Conservation (phyloP, 1,284 basidiomycete species). For the Quambalaria eucalypti region DNA sequence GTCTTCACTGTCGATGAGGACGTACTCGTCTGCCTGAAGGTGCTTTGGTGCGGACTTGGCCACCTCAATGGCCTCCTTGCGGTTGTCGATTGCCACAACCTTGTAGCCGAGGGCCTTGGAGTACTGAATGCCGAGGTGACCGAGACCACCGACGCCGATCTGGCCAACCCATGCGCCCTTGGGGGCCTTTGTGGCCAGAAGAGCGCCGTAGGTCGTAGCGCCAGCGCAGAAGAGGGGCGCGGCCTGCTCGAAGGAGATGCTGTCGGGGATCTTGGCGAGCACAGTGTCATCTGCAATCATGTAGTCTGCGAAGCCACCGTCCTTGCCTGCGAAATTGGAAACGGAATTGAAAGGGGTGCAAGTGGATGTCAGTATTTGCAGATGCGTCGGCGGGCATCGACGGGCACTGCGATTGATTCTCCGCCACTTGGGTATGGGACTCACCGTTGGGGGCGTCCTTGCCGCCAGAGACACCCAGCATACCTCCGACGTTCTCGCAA, state of each 20-base stretch:
- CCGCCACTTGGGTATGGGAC: no score
- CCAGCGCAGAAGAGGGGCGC: conserved; percentile 14
- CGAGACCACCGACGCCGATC: conserved; percentile 9
- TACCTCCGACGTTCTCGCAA: conserved; percentile 12
- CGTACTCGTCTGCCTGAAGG: conserved; percentile 30
- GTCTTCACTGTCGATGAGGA: conserved; percentile 23
- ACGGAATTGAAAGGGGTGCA: no score
- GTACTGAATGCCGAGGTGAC: conserved; percentile 12
- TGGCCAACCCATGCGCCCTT: conserved; percentile 6
- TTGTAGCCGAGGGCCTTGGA: conserved; percentile 11
- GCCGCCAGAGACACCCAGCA: conserved; percentile 8
- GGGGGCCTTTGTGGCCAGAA: conserved; percentile 4
- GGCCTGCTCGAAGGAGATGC: conserved; percentile 6
- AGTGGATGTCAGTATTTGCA: no score
- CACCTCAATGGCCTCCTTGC: conserved; percentile 12
- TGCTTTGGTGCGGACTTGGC: conserved; percentile 16
- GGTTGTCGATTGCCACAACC: conserved; percentile 31
- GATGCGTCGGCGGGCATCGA: no score
- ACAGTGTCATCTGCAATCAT: conserved; percentile 8
- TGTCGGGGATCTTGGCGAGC: conserved; percentile 6
- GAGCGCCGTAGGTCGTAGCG: conserved; percentile 11
- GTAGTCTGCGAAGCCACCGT: conserved; percentile 14
- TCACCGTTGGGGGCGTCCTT: conserved; percentile 1
- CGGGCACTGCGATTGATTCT: no score
- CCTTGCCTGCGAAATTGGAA: no score